These are phyloP conservation scores for Botryosphaeria dothidea DNA, from an alignment of 2,329 filamentous ascomycete genomes.

Conservation along the genomic window DNA sequence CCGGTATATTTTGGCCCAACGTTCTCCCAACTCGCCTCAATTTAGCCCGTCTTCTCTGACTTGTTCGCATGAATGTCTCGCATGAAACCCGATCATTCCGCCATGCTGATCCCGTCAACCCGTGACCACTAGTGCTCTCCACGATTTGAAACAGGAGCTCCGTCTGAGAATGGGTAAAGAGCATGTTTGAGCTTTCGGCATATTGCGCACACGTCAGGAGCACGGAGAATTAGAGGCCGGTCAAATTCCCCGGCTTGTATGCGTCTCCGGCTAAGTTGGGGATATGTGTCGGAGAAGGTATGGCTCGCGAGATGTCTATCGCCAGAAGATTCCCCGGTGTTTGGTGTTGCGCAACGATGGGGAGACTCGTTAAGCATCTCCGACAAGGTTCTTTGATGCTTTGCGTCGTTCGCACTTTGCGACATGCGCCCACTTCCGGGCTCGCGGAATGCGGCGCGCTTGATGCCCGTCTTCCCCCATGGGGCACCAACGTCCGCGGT, in stretches of 20 bases:
- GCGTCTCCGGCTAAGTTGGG: not conserved
- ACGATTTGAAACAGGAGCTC: not conserved
- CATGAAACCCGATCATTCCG: not conserved
- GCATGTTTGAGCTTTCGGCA: not conserved
- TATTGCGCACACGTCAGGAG: not conserved
- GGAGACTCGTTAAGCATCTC: not conserved
- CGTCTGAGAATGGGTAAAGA: not conserved
- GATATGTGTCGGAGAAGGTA: not conserved
- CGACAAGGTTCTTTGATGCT: not conserved
- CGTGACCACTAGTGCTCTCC: not conserved
- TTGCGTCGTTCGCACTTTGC: not conserved
- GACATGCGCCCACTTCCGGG: not conserved
- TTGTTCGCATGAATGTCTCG: not conserved
- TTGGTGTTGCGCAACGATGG: not conserved
- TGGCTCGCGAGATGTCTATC: too few relatives aligned
- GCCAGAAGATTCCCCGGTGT: not conserved
- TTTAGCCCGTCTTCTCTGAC: not conserved
- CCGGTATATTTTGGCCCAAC: not conserved
- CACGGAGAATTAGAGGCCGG: not conserved
- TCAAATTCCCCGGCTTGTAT: not conserved
- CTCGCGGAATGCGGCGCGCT: not conserved
- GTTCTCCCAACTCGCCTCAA: not conserved
- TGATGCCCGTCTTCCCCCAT: too few relatives aligned
- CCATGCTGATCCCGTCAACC: not conserved
- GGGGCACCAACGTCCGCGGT: too few relatives aligned